Percentiles rank a stretch among this genome's conserved stretches.
Conservation (phyloP, 2,329 filamentous ascomycete species). For the Pyricularia pennisetigena region DNA sequence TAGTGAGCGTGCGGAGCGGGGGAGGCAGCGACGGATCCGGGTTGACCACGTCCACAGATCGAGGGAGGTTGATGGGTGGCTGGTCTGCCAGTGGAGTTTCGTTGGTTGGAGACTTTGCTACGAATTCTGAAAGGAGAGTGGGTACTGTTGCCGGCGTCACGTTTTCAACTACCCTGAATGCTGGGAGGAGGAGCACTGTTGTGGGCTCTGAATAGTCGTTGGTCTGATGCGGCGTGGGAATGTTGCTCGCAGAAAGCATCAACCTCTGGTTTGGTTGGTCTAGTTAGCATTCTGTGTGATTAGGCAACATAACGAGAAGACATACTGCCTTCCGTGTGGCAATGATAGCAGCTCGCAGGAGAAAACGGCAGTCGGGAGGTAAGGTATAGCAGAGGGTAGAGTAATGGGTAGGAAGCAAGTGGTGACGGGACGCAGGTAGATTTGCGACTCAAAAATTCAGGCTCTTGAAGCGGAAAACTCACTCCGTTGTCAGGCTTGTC, state of each 20-base stretch:
- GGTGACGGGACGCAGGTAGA: not conserved
- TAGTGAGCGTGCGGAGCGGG: constrained; percentile 22
- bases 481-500: constrained; percentile 59
- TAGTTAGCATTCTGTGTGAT: not conserved
- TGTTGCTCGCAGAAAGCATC: constrained; percentile 89
- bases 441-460: not conserved
- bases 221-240: constrained; percentile 63
- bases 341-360: not conserved
- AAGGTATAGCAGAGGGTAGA: not conserved
- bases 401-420: not conserved
- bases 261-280: constrained; percentile 40
- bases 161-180: constrained; percentile 74
- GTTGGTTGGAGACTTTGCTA: constrained; percentile 67
- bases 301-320: not conserved
- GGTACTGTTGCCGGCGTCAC: constrained; percentile 68
- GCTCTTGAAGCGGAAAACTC: constrained; percentile 20
- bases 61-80: constrained; percentile 15
- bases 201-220: constrained; percentile 60
- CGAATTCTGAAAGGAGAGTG: constrained; percentile 58
- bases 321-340: not conserved
- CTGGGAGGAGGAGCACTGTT: constrained; percentile 72
- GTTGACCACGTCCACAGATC: constrained; percentile 13
- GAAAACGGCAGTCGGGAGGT: not conserved
- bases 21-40: constrained; percentile 8
- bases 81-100: constrained; percentile 43